Percentiles rank a stretch among this genome's conserved stretches.
Evolutionary conservation across 176 grass and related monocot species (phyloP).

Genomic region (Thalia dealbata): DNA sequence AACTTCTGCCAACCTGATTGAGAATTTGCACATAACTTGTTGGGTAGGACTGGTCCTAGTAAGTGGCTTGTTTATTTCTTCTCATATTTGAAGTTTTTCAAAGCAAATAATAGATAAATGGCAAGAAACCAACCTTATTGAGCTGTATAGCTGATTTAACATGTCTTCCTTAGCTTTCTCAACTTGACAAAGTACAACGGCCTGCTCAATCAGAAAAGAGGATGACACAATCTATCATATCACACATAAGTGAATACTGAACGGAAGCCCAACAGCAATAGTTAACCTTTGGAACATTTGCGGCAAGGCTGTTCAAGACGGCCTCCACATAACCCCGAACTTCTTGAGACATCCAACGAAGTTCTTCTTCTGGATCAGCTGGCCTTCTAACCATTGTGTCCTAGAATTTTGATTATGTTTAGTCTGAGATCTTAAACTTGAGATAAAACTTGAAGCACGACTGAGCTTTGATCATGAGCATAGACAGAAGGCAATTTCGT

Average conservation of each 20-base stretch:
- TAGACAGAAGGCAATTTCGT: neutral
- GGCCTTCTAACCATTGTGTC: slow-evolving; percentile 52
- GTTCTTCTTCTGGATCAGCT: slow-evolving; percentile 86
- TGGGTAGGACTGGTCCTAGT: neutral
- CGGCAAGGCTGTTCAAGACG: slow-evolving; percentile 62
- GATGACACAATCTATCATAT: neutral
- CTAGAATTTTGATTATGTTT: slow-evolving; percentile 19
- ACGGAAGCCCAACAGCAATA: slow-evolving; percentile 15
- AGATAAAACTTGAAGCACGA: neutral
- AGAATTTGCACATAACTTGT: no score
- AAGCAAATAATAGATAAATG: neutral
- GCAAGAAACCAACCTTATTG: slow-evolving; percentile 53
- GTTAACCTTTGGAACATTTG: slow-evolving; percentile 75
- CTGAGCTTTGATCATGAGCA: no score
- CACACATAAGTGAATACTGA: neutral
- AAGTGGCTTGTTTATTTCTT: neutral
- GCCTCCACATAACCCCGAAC: slow-evolving; percentile 70
- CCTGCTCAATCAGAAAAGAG: slow-evolving; percentile 36
- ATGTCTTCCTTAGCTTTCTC: slow-evolving; percentile 86
- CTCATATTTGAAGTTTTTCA: neutral
- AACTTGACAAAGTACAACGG: slow-evolving; percentile 83
- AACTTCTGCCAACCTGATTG: no score
- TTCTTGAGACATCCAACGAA: slow-evolving; percentile 92
- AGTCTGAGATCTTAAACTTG: neutral
- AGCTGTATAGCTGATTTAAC: slow-evolving; percentile 80